Conservation (phyloP, 345 rosid species). For the Pelargonium nanum region DNA sequence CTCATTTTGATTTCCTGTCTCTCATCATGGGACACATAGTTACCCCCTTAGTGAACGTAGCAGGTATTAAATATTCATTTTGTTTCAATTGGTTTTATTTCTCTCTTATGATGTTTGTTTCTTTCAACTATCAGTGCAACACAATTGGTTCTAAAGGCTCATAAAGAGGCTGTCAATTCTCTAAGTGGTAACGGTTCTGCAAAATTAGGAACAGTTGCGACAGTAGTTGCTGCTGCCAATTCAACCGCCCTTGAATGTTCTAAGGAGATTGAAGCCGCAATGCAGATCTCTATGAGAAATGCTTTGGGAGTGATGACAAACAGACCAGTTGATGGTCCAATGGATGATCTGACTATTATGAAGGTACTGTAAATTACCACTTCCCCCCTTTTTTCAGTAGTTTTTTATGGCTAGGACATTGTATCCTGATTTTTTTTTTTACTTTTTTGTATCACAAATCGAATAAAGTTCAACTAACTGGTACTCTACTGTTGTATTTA, state of each 20-base stretch:
- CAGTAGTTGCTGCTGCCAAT: constrained; percentile 93
- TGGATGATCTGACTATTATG: constrained; percentile 92
- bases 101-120: neutral
- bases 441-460: no score
- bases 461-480: no score
- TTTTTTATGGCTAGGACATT: no score
- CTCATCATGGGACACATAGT: neutral
- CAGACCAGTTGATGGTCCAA: constrained; percentile 53
- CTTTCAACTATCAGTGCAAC: constrained; percentile 48
- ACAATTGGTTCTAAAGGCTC: constrained; percentile 80
- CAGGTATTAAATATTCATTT: neutral
- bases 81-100: neutral
- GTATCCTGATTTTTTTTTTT: no score
- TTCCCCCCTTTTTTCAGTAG: no score
- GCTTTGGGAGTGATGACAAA: constrained; percentile 50
- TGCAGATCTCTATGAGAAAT: constrained; percentile 91
- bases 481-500: no score
- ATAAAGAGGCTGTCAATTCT: constrained; percentile 87
- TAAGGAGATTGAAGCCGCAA: constrained; percentile 93
- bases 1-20: neutral
- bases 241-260: constrained; percentile 85
- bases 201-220: constrained; percentile 73
- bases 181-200: constrained; percentile 73
- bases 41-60: neutral
- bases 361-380: constrained; percentile 51